Evolutionary conservation across 441 rosid genomes (phyloP).

Genomic region (Erodium trifolium): DNA sequence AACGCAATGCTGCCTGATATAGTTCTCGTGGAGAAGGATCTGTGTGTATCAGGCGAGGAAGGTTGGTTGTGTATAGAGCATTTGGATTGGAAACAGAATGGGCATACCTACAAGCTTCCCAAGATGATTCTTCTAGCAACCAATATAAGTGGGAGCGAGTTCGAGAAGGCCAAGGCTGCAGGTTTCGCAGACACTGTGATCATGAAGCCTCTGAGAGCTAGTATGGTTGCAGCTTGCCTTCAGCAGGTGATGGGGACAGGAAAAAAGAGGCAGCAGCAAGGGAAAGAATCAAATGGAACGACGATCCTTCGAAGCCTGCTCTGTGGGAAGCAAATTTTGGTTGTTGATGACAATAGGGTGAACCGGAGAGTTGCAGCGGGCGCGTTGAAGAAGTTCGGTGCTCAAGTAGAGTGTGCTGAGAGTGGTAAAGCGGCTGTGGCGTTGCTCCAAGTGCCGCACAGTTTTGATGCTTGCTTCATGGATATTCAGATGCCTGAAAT

Average conservation of each 20-base stretch:
- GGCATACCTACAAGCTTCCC: conserved; percentile 33
- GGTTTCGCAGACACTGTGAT: conserved; percentile 82
- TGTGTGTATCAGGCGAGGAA: conserved; percentile 60
- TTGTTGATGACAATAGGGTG: conserved; percentile 85
- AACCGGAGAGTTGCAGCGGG: conserved; percentile 93
- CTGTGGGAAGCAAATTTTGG: conserved; percentile 67
- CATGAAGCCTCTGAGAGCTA: conserved; percentile 92
- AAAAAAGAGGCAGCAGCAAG: conserved; percentile 43
- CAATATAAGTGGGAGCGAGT: conserved; percentile 50
- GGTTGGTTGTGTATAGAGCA: conserved; percentile 11
- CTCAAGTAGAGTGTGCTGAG: conserved; percentile 69
- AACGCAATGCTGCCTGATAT: conserved; percentile 38
- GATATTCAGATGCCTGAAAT: conserved; percentile 97
- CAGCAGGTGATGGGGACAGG: conserved; percentile 69
- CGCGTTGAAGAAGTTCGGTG: conserved; percentile 89
- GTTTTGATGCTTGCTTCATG: conserved; percentile 94
- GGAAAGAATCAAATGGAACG: conserved; percentile 38
- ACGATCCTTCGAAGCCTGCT: conserved; percentile 45
- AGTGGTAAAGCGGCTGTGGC: conserved; percentile 73
- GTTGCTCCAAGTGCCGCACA: conserved; percentile 69
- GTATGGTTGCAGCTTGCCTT: conserved; percentile 93
- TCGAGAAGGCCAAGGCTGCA: conserved; percentile 58
- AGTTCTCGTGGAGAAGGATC: conserved; percentile 81
- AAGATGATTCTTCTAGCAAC: conserved; percentile 73
- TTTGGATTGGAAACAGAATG: conserved; percentile 31